Conservation (phyloP, 495 filamentous ascomycete species). For the Trypethelium eluteriae region DNA sequence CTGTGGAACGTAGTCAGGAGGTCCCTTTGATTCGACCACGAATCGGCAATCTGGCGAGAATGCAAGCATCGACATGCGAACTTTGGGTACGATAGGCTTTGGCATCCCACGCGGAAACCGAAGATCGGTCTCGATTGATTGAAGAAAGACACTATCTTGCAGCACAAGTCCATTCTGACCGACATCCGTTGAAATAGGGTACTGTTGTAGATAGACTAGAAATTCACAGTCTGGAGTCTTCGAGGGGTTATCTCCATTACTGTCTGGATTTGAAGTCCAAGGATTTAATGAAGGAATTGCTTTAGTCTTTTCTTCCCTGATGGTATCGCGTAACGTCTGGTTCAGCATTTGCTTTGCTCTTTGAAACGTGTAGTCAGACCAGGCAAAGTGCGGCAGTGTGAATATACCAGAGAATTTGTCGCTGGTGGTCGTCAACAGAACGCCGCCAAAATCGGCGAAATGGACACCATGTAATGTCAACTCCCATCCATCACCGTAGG, state of each 20-base stretch:
- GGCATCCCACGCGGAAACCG: constrained; percentile 78
- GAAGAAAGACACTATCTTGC: constrained; percentile 38
- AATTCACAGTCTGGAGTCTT: constrained; percentile 77
- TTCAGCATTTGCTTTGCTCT: constrained; percentile 61
- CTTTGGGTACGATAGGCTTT: constrained; percentile 54
- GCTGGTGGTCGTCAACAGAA: constrained; percentile 77
- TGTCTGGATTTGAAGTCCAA: constrained; percentile 56
- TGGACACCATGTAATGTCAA: constrained; percentile 74
- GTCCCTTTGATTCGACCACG: constrained; percentile 79
- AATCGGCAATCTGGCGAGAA: constrained; percentile 94
- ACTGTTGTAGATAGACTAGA: constrained; percentile 78
- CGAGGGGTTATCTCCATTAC: constrained; percentile 46
- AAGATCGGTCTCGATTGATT: constrained; percentile 73
- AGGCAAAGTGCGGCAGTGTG: constrained; percentile 72
- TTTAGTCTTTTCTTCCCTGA: constrained; percentile 54
- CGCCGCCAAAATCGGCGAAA: constrained; percentile 64
- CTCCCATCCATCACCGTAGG: constrained; percentile 62
- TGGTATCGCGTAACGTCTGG: constrained; percentile 57
- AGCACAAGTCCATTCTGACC: background rate
- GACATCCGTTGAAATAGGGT: constrained; percentile 38
- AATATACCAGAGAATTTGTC: constrained; percentile 90
- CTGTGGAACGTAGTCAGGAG: constrained; percentile 58
- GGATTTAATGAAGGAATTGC: constrained; percentile 39
- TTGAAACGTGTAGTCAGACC: constrained; percentile 57
- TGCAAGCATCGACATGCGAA: constrained; percentile 74